These are phyloP conservation scores for Arthrobotrys musiformis DNA, from an alignment of 2,329 filamentous ascomycete species.

Conservation along the genomic window DNA sequence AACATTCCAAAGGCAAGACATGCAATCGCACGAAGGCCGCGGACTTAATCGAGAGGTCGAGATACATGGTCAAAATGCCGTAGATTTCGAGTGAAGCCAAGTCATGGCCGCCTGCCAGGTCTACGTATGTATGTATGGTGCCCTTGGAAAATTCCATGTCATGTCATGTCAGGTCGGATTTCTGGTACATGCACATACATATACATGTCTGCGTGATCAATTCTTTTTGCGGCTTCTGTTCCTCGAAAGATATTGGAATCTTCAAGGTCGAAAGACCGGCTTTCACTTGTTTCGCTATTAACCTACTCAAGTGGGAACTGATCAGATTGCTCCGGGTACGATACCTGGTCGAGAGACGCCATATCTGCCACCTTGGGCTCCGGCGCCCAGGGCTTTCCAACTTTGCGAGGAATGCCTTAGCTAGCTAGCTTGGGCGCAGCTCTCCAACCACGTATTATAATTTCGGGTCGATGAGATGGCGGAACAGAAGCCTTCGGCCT, in stretches of 20 bases:
- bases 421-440: neutral
- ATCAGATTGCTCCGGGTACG: slow-evolving; percentile 21
- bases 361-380: no score
- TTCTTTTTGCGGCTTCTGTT: neutral
- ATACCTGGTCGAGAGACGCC: neutral
- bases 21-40: neutral
- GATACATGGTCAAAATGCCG: slow-evolving; percentile 5
- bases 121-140: no score
- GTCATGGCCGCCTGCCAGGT: no score
- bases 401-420: neutral
- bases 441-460: neutral
- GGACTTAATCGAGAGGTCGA: neutral
- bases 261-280: slow-evolving; percentile 10
- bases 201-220: neutral
- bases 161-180: slow-evolving; percentile 15
- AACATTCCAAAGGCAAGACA: slow-evolving; percentile 18
- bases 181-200: no score
- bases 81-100: slow-evolving; percentile 20
- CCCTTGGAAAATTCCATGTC: slow-evolving; percentile 10
- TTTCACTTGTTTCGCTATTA: slow-evolving; percentile 50
- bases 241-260: slow-evolving; percentile 10
- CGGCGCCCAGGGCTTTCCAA: neutral
- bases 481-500: neutral
- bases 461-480: neutral
- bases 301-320: slow-evolving; percentile 49